Conservation (phyloP, 352 stramenopile genomes). For the Poterioochromonas sp. region DNA sequence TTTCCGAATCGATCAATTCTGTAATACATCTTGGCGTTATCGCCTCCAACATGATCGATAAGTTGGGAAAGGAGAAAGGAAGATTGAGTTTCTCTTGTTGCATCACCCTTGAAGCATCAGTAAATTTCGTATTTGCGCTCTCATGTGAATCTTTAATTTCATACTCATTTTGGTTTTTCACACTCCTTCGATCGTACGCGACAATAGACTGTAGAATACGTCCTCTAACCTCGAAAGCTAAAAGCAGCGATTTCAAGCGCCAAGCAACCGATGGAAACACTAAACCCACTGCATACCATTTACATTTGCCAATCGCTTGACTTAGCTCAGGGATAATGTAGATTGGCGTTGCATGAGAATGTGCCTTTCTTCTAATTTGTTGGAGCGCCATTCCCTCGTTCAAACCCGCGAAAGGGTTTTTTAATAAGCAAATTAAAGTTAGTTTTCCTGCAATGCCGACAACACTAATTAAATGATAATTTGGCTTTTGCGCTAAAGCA, state of each 20-base stretch:
- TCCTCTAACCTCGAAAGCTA: not conserved
- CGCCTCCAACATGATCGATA: not conserved
- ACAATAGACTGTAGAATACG: not conserved
- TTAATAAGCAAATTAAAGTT: not conserved
- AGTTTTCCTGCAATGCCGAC: not conserved
- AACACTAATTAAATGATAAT: not conserved
- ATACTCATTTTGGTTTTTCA: not conserved
- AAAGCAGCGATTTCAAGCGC: not conserved
- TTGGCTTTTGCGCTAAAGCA: not conserved
- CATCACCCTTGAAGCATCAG: no score
- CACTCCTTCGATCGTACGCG: not conserved
- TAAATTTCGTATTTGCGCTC: no score
- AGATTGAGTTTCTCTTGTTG: not conserved
- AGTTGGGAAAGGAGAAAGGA: not conserved
- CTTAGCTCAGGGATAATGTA: not conserved
- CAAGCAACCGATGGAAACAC: not conserved
- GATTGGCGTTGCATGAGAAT: not conserved
- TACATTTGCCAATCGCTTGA: not conserved
- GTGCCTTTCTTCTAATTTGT: not conserved
- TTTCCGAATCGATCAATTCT: not conserved
- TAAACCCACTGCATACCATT: not conserved
- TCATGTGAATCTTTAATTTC: not conserved
- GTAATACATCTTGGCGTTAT: not conserved
- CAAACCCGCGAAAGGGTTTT: not conserved
- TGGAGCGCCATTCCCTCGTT: not conserved